Percentiles rank a stretch among this genome's conserved stretches.
phyloP scores from a whole-genome alignment of 257 asterid genomes.

The Nicotiana tabacum region DNA sequence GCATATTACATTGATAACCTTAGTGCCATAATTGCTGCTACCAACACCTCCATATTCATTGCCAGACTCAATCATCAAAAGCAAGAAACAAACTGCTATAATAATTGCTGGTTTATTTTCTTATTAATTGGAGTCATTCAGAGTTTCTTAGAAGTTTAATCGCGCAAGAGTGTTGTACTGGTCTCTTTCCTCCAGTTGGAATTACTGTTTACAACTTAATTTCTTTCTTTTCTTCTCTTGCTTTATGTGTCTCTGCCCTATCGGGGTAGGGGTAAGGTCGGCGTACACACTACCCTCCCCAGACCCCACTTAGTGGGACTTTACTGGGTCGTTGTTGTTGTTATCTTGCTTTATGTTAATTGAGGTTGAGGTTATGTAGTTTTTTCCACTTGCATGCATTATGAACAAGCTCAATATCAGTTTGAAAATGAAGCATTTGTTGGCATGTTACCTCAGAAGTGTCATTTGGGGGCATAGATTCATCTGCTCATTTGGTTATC shows the following conservation, averaged over 20 bases:
- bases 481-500: not conserved
- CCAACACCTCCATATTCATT: not conserved
- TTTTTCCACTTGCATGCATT: not conserved
- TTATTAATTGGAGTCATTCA: constrained; percentile 1
- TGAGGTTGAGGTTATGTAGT: not conserved
- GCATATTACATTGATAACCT: not conserved
- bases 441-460: not conserved
- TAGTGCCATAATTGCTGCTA: not conserved
- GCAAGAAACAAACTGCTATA: not conserved
- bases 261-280: no score
- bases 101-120: not conserved
- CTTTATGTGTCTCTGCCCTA: not conserved
- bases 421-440: not conserved
- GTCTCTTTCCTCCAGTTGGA: not conserved
- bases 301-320: no score
- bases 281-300: no score
- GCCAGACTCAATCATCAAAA: not conserved
- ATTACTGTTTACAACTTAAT: not conserved
- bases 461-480: not conserved
- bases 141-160: not conserved
- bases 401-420: not conserved
- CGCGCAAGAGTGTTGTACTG: not conserved
- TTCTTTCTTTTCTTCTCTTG: not conserved
- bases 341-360: not conserved
- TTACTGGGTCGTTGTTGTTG: no score